Base-by-base conservation (phyloP, 345 rosid genomes). In the Cardamine chenopodiifolia region DNA sequence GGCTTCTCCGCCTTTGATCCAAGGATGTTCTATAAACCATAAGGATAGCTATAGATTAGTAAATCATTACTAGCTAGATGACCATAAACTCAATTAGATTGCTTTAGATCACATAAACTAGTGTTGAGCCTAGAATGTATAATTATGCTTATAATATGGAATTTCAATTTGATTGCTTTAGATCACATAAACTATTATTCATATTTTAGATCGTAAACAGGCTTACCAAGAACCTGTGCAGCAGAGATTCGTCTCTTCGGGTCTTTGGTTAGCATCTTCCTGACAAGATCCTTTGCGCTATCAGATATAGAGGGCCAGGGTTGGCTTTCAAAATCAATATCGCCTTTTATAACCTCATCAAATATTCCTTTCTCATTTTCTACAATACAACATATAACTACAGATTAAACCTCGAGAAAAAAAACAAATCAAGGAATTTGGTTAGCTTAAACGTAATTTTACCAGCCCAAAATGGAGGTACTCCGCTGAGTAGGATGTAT, bases 391-490 rank as follows among this genome's bases (percentile, higher is more conserved):
- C 25, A 62, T 69, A 15, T 31, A 17, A 17, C 25, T 60, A 62
- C 22, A 44, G 8, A 44, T 17, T 15, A 54, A 32, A 62, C 18
- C 34, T 18, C 42, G 44, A 54, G 15, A 62, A 76, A 39, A 39
- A 68, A 26, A 42, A 4, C 13, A 13, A 31, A 61, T 28, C 26
- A 23, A 45, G 4, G 26, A 37, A 3, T 32, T 2, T 54, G 3
- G 25, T 45, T 25, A 76, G 66, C 48, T 67, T 44, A n/a, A 56
- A 68, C 1, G n/a, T 8, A 3, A 3, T 65, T 62, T 83, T 90
- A 94, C 98, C 96, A 12, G 90, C 96, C 97, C 97, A 90, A 83
- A 94, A 94, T 42, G 98, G 98, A 79, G 98, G 97, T 39, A 88
- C 93, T 4, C 96, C 97, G 31, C 97, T 86, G 42, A 94, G 92